Conservation (phyloP, 1,284 basidiomycete genomes). For the Sanguinoderma infundibulare region DNA sequence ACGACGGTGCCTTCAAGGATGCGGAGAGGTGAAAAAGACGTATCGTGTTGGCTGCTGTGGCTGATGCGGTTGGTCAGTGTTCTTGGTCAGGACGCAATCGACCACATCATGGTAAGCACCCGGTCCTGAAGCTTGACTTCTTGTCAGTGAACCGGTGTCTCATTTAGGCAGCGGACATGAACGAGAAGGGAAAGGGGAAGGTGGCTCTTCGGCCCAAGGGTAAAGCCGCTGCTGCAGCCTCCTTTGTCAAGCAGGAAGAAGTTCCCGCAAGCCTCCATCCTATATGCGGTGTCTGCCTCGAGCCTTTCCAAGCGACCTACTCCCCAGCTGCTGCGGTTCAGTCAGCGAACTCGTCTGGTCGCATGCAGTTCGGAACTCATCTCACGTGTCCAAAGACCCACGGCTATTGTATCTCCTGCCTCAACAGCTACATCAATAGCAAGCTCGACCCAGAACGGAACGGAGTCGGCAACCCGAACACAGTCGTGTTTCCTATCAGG, state of each 20-base stretch:
- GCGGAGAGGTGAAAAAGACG: slow-evolving; percentile 35
- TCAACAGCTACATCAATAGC: slow-evolving; percentile 40
- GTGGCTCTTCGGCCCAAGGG: slow-evolving; percentile 13
- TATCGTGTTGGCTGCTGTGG: neutral
- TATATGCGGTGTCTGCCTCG: slow-evolving; percentile 46
- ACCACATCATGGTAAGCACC: slow-evolving; percentile 34
- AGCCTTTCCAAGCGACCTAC: slow-evolving; percentile 40
- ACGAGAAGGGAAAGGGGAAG: slow-evolving; percentile 41
- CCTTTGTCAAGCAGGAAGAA: slow-evolving; percentile 12
- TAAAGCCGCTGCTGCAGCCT: slow-evolving; percentile 6
- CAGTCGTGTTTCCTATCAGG: slow-evolving; percentile 43
- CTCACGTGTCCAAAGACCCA: slow-evolving; percentile 43
- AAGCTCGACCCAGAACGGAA: slow-evolving; percentile 43
- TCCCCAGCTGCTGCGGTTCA: slow-evolving; percentile 40
- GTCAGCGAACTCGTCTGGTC: slow-evolving; percentile 41
- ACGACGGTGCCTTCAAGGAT: slow-evolving; percentile 33
- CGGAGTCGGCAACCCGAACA: slow-evolving; percentile 32
- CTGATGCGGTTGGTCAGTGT: slow-evolving; percentile 22
- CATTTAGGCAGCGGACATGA: slow-evolving; percentile 35
- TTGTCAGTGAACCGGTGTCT: neutral
- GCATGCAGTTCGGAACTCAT: slow-evolving; percentile 41
- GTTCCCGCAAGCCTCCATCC: slow-evolving; percentile 9
- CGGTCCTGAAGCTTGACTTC: neutral
- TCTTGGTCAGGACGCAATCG: slow-evolving; percentile 34
- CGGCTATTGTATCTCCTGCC: slow-evolving; percentile 42